phyloP scores from a whole-genome alignment of 495 filamentous ascomycete species.

The Penicillium soppii region DNA sequence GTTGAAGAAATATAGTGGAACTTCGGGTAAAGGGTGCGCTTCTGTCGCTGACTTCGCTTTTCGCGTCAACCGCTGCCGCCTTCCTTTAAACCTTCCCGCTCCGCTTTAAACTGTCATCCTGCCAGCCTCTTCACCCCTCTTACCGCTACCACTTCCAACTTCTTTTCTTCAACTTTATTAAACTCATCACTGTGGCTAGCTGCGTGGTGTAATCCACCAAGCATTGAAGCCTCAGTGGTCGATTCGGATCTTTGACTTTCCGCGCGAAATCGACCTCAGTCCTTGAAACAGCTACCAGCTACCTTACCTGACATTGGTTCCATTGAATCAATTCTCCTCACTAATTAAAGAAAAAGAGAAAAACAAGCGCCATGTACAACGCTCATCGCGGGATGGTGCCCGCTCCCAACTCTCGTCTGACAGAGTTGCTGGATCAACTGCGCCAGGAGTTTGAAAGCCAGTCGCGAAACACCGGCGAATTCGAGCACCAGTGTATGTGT shows the following conservation, averaged over 20 bases:
- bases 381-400: slow-evolving; percentile 81
- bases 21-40: no score
- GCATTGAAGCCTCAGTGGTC: slow-evolving; percentile 22
- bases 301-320: neutral
- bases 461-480: slow-evolving; percentile 70
- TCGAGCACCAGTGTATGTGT: slow-evolving; percentile 85
- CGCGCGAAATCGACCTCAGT: slow-evolving; percentile 13
- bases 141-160: slow-evolving; percentile 7
- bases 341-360: neutral
- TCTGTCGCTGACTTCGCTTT: slow-evolving; percentile 40
- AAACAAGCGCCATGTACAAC: slow-evolving; percentile 71
- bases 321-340: neutral
- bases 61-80: slow-evolving; percentile 38
- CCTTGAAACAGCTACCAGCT: slow-evolving; percentile 2
- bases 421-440: slow-evolving; percentile 87
- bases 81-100: slow-evolving; percentile 32
- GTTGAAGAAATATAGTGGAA: no score
- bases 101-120: slow-evolving; percentile 25
- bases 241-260: slow-evolving; percentile 14
- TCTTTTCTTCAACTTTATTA: slow-evolving; percentile 5
- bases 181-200: slow-evolving; percentile 22
- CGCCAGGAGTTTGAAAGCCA: slow-evolving; percentile 88
- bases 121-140: slow-evolving; percentile 25
- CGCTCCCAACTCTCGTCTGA: slow-evolving; percentile 72
- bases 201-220: slow-evolving; percentile 30